phyloP scores from a whole-genome alignment of 352 stramenopile species.

The Phytophthora pini region DNA sequence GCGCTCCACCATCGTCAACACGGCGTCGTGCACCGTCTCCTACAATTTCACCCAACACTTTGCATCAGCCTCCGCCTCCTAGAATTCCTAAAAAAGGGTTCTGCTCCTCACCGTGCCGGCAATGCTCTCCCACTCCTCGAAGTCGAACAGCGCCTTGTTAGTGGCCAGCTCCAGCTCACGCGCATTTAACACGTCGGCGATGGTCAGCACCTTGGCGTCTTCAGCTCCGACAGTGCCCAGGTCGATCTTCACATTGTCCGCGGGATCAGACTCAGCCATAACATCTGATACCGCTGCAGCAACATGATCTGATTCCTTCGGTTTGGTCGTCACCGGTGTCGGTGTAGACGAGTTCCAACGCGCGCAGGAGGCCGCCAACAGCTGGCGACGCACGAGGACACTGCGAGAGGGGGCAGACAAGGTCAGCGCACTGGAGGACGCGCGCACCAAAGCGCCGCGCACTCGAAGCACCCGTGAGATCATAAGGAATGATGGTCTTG shows the following conservation, averaged over 20 bases:
- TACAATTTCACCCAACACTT: slow-evolving; percentile 28
- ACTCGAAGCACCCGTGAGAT: slow-evolving; percentile 25
- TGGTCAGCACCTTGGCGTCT: slow-evolving; percentile 72
- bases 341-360: slow-evolving; percentile 33
- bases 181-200: slow-evolving; percentile 70
- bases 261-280: slow-evolving; percentile 14
- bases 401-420: slow-evolving; percentile 6
- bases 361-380: slow-evolving; percentile 21
- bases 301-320: slow-evolving; percentile 9
- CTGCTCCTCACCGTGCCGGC: slow-evolving; percentile 52
- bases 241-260: slow-evolving; percentile 53
- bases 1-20: slow-evolving; percentile 79
- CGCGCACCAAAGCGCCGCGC: slow-evolving; percentile 22
- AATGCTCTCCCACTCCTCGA: slow-evolving; percentile 85
- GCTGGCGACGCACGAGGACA: slow-evolving; percentile 17
- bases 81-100: background rate
- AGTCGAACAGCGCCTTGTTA: slow-evolving; percentile 45
- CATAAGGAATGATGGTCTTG: slow-evolving; percentile 10
- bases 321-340: background rate
- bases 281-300: slow-evolving; percentile 5
- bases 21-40: slow-evolving; percentile 79
- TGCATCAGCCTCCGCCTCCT: slow-evolving; percentile 7
- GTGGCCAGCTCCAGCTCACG: slow-evolving; percentile 62
- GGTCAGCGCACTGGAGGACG: slow-evolving; percentile 12
- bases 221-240: slow-evolving; percentile 64